Evolutionary conservation across 2,329 filamentous ascomycete species (phyloP), one percentile per base, ranked within the genome.

Genomic region (Spiromastix sp.): DNA sequence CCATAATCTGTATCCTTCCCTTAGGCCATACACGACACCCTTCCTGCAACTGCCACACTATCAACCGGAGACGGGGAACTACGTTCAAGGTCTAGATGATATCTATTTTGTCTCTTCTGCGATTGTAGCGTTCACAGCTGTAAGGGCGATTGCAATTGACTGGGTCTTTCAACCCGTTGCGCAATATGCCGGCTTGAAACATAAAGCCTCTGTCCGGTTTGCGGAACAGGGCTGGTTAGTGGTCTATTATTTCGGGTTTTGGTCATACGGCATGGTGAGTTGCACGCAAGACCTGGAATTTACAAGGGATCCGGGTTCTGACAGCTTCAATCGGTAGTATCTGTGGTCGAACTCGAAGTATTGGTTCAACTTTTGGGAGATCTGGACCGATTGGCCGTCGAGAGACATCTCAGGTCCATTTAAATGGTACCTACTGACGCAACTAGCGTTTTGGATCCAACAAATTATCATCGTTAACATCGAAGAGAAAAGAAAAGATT

Each of bases 401-500:
- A 76, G 86, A 33, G 79, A 91, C 51, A 68, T 93, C 40, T 67
- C 68, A 11, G 78, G 79, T 6, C 59, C 84, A 9, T 76, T 83
- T 63, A 96, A 96, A 66, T 77, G 74, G 59, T 98, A 98, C 61
- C 84, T 93, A 51, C 70, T 98, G 20, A 79, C 80, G 10, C 87
- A 96, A 57, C 82, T 87, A 61, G 79, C 81, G 16, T 96, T 95
- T 60, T 95, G 85, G 81, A 61, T 95, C 31, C 89, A 96, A 63
- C 87, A 94, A 63, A 82, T 96, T 45, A 68, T 95, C 20, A 85
- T 95, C 39, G 85, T 96, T 56, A 81, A 95, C 61, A 86, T 96
- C 41, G 91, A 98, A 61, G 84, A 93, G 62, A 77, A 82, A 46
- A 76, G 91, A 51, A 96, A 96, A 64, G 91, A 98, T 51, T 81